These are phyloP conservation scores for Aspergillus amoenus DNA, from an alignment of 2,329 filamentous ascomycete genomes.

Conservation along the genomic window DNA sequence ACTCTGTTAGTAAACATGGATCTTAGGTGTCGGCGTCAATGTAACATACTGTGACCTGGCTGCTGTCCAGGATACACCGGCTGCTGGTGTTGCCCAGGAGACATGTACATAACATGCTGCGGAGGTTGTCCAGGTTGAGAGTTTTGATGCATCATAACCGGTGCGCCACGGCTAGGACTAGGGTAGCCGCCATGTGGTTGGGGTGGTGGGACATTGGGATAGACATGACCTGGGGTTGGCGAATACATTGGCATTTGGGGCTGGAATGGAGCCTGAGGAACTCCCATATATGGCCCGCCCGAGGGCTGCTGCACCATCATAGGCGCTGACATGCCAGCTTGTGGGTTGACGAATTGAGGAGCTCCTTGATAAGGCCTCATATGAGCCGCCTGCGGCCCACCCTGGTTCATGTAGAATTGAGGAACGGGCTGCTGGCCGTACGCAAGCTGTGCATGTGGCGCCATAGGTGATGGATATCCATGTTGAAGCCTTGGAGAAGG, in stretches of 20 bases:
- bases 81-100: constrained; percentile 72
- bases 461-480: constrained; percentile 67
- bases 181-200: constrained; percentile 72
- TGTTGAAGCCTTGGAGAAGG: constrained; percentile 78
- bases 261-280: constrained; percentile 65
- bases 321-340: constrained; percentile 68
- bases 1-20: constrained; percentile 39
- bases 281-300: constrained; percentile 67
- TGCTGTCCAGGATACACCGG: constrained; percentile 71
- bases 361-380: constrained; percentile 71
- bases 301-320: constrained; percentile 81
- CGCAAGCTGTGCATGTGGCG: constrained; percentile 66
- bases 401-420: constrained; percentile 68
- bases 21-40: constrained; percentile 10
- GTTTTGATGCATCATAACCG: constrained; percentile 93
- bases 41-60: constrained; percentile 69
- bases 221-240: constrained; percentile 69
- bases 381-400: constrained; percentile 68
- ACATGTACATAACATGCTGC: constrained; percentile 71
- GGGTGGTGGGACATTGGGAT: constrained; percentile 52
- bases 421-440: constrained; percentile 74
- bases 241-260: constrained; percentile 84
- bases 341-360: constrained; percentile 70
- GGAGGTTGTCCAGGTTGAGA: constrained; percentile 83
- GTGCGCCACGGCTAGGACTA: constrained; percentile 81